These are phyloP conservation scores for Rhododendron simsii DNA, from an alignment of 148 eudicot species.

Conservation along the genomic window DNA sequence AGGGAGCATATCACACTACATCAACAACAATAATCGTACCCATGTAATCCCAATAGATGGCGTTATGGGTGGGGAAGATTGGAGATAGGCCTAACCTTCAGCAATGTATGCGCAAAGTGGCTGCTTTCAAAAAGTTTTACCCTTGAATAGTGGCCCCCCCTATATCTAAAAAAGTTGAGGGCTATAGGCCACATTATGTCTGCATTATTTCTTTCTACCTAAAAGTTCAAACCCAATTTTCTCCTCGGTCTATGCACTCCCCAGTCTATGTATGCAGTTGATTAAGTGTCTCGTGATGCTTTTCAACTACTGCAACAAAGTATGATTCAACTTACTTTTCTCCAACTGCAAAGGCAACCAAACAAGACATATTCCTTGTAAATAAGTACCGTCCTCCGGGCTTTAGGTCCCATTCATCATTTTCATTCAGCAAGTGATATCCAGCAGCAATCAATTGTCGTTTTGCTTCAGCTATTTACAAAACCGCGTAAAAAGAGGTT, in stretches of 20 bases:
- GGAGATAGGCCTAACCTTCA: not conserved
- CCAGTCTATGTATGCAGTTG: not conserved
- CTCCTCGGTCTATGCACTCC: not conserved
- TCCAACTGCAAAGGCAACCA: slow-evolving; percentile 95
- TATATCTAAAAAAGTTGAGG: not conserved
- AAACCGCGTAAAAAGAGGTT: slow-evolving; percentile 5
- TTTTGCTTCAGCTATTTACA: slow-evolving; percentile 84
- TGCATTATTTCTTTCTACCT: not conserved
- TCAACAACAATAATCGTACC: not conserved
- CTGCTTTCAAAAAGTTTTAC: not conserved
- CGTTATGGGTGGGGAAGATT: not conserved
- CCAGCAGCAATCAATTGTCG: slow-evolving; percentile 82
- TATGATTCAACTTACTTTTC: slow-evolving; percentile 61
- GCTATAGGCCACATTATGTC: not conserved
- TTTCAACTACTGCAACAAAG: not conserved
- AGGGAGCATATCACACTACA: not conserved
- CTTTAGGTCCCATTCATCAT: slow-evolving; percentile 87
- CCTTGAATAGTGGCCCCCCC: not conserved
- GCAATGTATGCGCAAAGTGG: not conserved
- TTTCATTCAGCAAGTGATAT: slow-evolving; percentile 75
- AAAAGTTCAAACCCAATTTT: not conserved
- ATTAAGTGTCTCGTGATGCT: not conserved
- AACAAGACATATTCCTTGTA: slow-evolving; percentile 92
- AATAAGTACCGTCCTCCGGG: slow-evolving; percentile 97
- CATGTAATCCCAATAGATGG: not conserved